Conservation (phyloP, 2,329 filamentous ascomycete genomes). For the Clonostachys solani region DNA sequence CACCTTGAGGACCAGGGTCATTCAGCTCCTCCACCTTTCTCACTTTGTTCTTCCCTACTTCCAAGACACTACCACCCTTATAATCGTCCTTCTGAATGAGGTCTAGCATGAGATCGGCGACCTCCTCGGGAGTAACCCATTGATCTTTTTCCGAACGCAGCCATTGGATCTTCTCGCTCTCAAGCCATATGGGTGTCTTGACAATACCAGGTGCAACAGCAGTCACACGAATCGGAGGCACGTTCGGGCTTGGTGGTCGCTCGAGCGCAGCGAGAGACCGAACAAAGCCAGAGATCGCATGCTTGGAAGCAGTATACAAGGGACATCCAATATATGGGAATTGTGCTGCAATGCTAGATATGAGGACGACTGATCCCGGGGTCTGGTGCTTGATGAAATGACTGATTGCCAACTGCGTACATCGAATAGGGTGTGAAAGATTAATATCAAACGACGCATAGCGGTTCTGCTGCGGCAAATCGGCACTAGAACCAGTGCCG, state of each 20-base stretch:
- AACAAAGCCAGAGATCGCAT: conserved; percentile 20
- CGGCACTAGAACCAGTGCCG: not conserved
- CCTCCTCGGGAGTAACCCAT: conserved; percentile 27
- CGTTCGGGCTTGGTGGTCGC: not conserved
- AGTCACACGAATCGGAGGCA: conserved; percentile 19
- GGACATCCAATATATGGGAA: conserved; percentile 12
- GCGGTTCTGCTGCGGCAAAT: not conserved
- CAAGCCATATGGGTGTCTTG: conserved; percentile 29
- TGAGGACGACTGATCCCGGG: conserved; percentile 16
- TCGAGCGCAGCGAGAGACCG: conserved; percentile 21
- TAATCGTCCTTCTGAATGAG: conserved; percentile 19
- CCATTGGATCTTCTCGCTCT: conserved; percentile 24
- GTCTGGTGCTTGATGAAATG: conserved; percentile 12
- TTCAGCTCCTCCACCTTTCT: conserved; percentile 4
- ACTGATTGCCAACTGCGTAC: conserved; percentile 20
- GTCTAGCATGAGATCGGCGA: conserved; percentile 27
- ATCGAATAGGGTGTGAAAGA: conserved; percentile 20
- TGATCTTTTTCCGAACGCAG: conserved; percentile 15
- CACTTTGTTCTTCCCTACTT: conserved; percentile 4
- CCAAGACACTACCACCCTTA: conserved; percentile 11
- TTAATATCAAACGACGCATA: conserved; percentile 16
- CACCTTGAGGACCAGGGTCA: conserved; percentile 4
- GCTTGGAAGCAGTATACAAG: conserved; percentile 20
- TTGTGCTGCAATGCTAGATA: conserved; percentile 17
- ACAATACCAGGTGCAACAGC: conserved; percentile 29